phyloP scores from a whole-genome alignment of 169 alveolate genomes.

The Besnoitia besnoiti region DNA sequence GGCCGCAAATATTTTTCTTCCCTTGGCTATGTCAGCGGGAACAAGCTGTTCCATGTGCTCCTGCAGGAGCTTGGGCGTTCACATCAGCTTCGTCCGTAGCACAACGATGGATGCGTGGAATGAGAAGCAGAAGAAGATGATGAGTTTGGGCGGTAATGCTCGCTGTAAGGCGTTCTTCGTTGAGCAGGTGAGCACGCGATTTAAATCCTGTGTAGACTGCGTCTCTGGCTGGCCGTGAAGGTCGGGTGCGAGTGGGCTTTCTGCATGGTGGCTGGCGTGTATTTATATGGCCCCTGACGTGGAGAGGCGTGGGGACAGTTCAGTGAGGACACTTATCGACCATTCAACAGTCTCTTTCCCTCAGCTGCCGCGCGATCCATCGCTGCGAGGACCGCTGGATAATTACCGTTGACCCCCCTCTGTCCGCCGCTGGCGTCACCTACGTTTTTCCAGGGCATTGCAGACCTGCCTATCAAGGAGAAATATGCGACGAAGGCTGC shows the following conservation, averaged over 20 bases:
- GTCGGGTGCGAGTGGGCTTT: too few relatives aligned
- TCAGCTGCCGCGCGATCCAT: too few relatives aligned
- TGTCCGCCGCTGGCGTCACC: not conserved
- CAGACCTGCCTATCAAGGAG: constrained; percentile 63
- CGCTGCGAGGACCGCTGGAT: too few relatives aligned
- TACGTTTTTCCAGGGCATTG: constrained; percentile 54
- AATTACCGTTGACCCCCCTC: not conserved
- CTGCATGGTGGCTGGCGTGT: too few relatives aligned
- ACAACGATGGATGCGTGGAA: constrained; percentile 91
- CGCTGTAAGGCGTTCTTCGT: constrained; percentile 65
- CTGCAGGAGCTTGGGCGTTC: constrained; percentile 94
- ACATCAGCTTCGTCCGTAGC: constrained; percentile 94
- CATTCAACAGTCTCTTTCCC: too few relatives aligned
- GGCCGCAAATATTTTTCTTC: too few relatives aligned
- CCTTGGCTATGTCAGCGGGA: too few relatives aligned
- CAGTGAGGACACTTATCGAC: too few relatives aligned
- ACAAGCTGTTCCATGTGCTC: not conserved
- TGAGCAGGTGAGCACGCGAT: constrained; percentile 58
- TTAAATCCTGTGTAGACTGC: too few relatives aligned
- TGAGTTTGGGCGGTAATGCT: constrained; percentile 74
- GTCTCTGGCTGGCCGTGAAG: too few relatives aligned
- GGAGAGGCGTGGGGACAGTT: too few relatives aligned
- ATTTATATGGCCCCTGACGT: too few relatives aligned
- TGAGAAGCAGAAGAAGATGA: constrained; percentile 83
- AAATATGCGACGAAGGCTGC: constrained; percentile 70